Conservation (phyloP, 108 stramenopile genomes). For the Asterionellopsis glacialis region DNA sequence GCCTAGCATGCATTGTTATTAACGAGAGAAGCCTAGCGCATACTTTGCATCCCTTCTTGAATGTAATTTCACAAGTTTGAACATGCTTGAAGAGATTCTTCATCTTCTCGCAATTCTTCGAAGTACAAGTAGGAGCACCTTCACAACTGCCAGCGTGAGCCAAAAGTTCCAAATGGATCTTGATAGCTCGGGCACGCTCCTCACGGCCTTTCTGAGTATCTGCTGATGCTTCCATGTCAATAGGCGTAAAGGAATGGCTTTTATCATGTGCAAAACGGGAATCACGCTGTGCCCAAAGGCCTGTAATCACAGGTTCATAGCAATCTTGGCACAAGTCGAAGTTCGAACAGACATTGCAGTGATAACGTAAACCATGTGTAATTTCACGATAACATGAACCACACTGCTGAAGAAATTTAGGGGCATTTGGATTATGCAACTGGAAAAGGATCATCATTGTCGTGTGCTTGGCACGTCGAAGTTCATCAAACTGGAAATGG, state of each 20-base stretch:
- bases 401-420: slow-evolving; percentile 56
- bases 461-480: slow-evolving; percentile 92
- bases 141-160: slow-evolving; percentile 69
- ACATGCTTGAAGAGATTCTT: slow-evolving; percentile 72
- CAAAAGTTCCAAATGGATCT: slow-evolving; percentile 76
- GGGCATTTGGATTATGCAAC: slow-evolving; percentile 78
- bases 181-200: slow-evolving; percentile 64
- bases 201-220: slow-evolving; percentile 41
- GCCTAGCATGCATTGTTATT: slow-evolving; percentile 78
- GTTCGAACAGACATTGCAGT: slow-evolving; percentile 64
- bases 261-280: slow-evolving; percentile 33
- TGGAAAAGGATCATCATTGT: slow-evolving; percentile 93
- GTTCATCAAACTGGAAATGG: slow-evolving; percentile 95
- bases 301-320: slow-evolving; percentile 32
- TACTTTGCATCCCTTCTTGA: slow-evolving; percentile 69
- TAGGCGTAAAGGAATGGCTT: slow-evolving; percentile 37
- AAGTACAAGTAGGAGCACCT: slow-evolving; percentile 53
- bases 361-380: slow-evolving; percentile 39
- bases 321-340: slow-evolving; percentile 65
- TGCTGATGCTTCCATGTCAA: slow-evolving; percentile 18
- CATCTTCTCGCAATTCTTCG: slow-evolving; percentile 86
- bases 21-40: slow-evolving; percentile 81
- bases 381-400: slow-evolving; percentile 56
- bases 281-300: slow-evolving; percentile 33
- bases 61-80: slow-evolving; percentile 47